Evolutionary conservation across 1,284 basidiomycete species (phyloP), one percentile per base, ranked within the genome.

Genomic region (Ganoderma multipileum): DNA sequence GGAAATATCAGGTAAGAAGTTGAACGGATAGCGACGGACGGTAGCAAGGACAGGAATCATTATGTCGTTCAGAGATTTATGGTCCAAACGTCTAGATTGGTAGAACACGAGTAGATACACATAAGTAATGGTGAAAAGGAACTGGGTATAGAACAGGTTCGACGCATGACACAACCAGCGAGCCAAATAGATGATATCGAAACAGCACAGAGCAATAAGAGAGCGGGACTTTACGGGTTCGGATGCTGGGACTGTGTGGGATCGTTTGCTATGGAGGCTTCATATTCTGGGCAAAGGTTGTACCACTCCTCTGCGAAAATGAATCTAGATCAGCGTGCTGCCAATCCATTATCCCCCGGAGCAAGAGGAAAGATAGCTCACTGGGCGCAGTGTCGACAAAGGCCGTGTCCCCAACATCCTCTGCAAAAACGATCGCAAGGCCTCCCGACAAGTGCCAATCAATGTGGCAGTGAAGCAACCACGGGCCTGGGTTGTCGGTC

Each of bases 401-500:
- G 8, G 55, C 9, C 1, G 20, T 14, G 11, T 75, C 74, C 6
- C 64, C 33, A 3, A 74, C 64, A 50, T 77, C 79, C 61, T 80
- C 79, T 16, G 78, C 79, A 30, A 80, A 75, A 47, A 79, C 77
- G 47, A 77, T 65, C n/a, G 76, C 79, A 50, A 79, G 73, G 14
- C 79, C 79, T 9, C 71, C 71, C 12, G 75, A 67, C 44, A 79
- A 67, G 64, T 79, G 78, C 73, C 73, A 79, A 58, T 79, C 78
- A 61, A 79, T 79, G 68, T 79, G 78, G 62, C 78, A 79, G 61
- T 79, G 78, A 54, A 79, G 66, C 73, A 79, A 76, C 78, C 78
- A 79, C 1, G 78, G 78, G 20, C 78, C 78, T 9, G 76, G 74
- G 67, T 79, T 78, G 64, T 78, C 69, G 3, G 76, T 76, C 74